These are phyloP conservation scores for Blakeslea trispora DNA, from an alignment of 371 early-diverging fungal species.

Conservation along the genomic window DNA sequence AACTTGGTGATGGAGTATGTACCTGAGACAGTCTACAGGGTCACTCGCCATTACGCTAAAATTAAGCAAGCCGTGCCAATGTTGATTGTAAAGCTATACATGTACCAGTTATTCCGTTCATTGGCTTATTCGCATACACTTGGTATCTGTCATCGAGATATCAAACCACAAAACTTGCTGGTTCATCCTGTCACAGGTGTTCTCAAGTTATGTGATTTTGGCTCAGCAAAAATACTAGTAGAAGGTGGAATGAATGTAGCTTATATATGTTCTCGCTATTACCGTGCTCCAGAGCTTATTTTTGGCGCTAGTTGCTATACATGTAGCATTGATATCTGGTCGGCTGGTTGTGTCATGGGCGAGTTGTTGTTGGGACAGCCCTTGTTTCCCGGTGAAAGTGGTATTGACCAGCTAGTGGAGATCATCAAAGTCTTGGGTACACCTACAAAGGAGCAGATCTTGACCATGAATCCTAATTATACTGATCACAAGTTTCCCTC, in stretches of 20 bases:
- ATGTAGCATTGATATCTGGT: slow-evolving; percentile 93
- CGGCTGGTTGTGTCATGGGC: slow-evolving; percentile 97
- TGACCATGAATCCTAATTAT: slow-evolving; percentile 93
- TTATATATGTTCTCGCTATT: slow-evolving; percentile 97
- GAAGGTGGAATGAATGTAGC: slow-evolving; percentile 92
- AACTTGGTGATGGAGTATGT: slow-evolving; percentile 82
- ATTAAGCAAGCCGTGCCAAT: slow-evolving; percentile 90
- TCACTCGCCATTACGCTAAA: slow-evolving; percentile 76
- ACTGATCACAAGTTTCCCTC: slow-evolving; percentile 95
- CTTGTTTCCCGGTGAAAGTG: slow-evolving; percentile 96
- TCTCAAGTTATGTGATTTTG: slow-evolving; percentile 98
- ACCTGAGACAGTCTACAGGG: slow-evolving; percentile 84
- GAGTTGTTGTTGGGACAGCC: slow-evolving; percentile 95
- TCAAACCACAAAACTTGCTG: slow-evolving; percentile 98
- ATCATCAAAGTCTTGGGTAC: slow-evolving; percentile 99
- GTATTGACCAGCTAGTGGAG: slow-evolving; percentile 98
- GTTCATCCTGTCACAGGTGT: slow-evolving; percentile 86
- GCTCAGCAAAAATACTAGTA: slow-evolving; percentile 91
- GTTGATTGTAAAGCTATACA: slow-evolving; percentile 89
- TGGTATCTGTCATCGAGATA: slow-evolving; percentile 92
- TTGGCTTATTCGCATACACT: slow-evolving; percentile 94
- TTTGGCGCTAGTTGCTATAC: slow-evolving; percentile 93
- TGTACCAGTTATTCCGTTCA: slow-evolving; percentile 94
- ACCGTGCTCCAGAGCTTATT: slow-evolving; percentile 96
- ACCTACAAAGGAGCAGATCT: slow-evolving; percentile 92